A percentile compares a stretch with the other conserved stretches of the same genome.
Evolutionary conservation across 2,329 filamentous ascomycete genomes (phyloP).

Genomic region (Grosmannia clavigera): DNA sequence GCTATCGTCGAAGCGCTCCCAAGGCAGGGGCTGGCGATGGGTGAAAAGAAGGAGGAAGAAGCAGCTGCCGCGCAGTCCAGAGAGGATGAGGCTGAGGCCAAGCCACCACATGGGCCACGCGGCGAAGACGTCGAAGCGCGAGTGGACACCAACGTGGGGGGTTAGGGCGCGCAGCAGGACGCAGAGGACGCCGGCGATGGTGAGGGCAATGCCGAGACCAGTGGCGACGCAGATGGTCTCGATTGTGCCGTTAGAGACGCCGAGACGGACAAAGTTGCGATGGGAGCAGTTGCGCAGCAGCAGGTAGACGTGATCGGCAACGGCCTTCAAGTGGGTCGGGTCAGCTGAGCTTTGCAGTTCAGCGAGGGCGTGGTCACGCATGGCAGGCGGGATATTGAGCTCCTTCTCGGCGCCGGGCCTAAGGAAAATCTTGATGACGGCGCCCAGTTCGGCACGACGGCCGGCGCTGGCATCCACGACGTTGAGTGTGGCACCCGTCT

Average conservation of each 20-base stretch:
- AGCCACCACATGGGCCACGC: conserved; percentile 34
- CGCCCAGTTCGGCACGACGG: conserved; percentile 21
- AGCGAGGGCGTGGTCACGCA: conserved; percentile 26
- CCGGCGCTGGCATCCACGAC: conserved; percentile 11
- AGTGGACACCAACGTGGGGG: conserved; percentile 24
- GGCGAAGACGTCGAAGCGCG: conserved; percentile 28
- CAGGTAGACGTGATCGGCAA: conserved; percentile 33
- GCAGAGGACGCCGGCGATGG: conserved; percentile 25
- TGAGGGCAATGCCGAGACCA: conserved; percentile 27
- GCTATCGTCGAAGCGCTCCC: conserved; percentile 33
- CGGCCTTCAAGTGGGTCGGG: conserved; percentile 25
- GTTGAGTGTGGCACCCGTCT: conserved; percentile 2
- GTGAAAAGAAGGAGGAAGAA: conserved; percentile 35
- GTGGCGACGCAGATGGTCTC: conserved; percentile 36
- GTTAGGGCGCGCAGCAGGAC: conserved; percentile 27
- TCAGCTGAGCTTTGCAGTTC: conserved; percentile 23
- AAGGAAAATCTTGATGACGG: conserved; percentile 28
- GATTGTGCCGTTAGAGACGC: conserved; percentile 38
- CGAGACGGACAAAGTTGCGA: conserved; percentile 39
- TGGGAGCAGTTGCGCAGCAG: conserved; percentile 35
- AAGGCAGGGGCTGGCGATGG: conserved; percentile 31
- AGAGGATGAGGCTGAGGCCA: conserved; percentile 29
- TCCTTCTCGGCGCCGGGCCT: conserved; percentile 29
- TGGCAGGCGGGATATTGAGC: conserved; percentile 31
- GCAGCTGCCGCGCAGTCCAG: conserved; percentile 32